phyloP scores from a whole-genome alignment of 2,329 filamentous ascomycete genomes.

The Venturia nashicola region DNA sequence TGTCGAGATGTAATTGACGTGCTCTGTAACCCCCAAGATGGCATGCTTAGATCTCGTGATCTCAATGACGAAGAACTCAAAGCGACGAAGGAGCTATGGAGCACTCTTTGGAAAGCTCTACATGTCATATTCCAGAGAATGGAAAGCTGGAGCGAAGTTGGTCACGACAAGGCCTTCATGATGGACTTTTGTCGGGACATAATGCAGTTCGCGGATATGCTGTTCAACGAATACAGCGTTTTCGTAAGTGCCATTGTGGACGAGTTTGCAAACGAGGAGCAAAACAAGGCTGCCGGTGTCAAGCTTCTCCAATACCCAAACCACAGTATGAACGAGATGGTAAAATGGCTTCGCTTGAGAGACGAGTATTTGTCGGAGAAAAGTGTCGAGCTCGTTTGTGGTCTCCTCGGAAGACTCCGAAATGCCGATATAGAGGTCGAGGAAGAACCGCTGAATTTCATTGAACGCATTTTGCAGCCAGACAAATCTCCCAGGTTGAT shows the following conservation, averaged over 20 bases:
- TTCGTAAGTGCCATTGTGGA: constrained; percentile 58
- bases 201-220: constrained; percentile 81
- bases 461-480: constrained; percentile 5
- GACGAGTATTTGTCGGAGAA: constrained; percentile 72
- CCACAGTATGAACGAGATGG: constrained; percentile 53
- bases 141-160: constrained; percentile 64
- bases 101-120: constrained; percentile 68
- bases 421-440: constrained; percentile 71
- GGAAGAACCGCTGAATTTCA: constrained; percentile 54
- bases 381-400: constrained; percentile 74
- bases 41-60: constrained; percentile 45
- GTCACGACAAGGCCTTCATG: constrained; percentile 66
- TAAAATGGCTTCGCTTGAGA: constrained; percentile 80
- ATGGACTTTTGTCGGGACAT: constrained; percentile 87
- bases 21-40: constrained; percentile 50
- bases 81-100: constrained; percentile 69
- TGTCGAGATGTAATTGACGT: constrained; percentile 50
- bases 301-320: constrained; percentile 54
- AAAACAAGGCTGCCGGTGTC: constrained; percentile 28
- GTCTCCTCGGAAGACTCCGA: constrained; percentile 70
- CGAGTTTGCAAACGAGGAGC: constrained; percentile 26
- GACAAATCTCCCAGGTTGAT: neutral
- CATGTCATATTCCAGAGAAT: constrained; percentile 72
- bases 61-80: constrained; percentile 50
- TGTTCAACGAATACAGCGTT: constrained; percentile 76